phyloP scores from a whole-genome alignment of 805 yeast species.

The Zygotorulaspora danielsina region DNA sequence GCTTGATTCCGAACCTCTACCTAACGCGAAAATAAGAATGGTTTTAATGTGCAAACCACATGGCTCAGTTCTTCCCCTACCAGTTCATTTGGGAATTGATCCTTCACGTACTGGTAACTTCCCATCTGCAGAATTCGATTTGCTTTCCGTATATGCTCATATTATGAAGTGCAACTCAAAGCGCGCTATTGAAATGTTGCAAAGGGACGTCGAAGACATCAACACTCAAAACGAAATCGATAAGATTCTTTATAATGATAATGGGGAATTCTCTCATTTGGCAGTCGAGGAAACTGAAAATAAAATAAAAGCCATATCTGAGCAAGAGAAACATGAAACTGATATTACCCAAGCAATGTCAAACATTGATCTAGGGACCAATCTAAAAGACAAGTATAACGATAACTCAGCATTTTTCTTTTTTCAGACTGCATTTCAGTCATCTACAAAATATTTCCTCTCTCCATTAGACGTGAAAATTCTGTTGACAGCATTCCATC shows the following conservation, averaged over 20 bases:
- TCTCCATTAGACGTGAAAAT: constrained; percentile 79
- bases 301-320: constrained; percentile 40
- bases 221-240: constrained; percentile 52
- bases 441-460: constrained; percentile 61
- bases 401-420: constrained; percentile 56
- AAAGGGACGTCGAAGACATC: constrained; percentile 56
- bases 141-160: constrained; percentile 52
- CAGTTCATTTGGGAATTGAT: constrained; percentile 44
- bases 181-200: constrained; percentile 52
- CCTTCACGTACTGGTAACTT: constrained; percentile 42
- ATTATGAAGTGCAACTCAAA: constrained; percentile 60
- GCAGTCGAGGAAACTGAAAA: constrained; percentile 55
- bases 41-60: constrained; percentile 59
- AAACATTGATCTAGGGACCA: constrained; percentile 4
- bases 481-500: constrained; percentile 55
- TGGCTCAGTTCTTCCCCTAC: constrained; percentile 44
- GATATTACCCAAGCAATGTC: constrained; percentile 12
- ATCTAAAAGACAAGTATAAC: constrained; percentile 26
- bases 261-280: constrained; percentile 47
- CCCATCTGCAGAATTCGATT: constrained; percentile 49
- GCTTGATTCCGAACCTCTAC: constrained; percentile 53
- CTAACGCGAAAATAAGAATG: constrained; percentile 52
- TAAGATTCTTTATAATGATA: constrained; percentile 54
- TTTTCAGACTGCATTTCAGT: constrained; percentile 72
- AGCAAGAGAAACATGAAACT: constrained; percentile 22